These are phyloP conservation scores for Clathrospora elynae DNA, from an alignment of 2,329 filamentous ascomycete genomes.

Conservation along the genomic window DNA sequence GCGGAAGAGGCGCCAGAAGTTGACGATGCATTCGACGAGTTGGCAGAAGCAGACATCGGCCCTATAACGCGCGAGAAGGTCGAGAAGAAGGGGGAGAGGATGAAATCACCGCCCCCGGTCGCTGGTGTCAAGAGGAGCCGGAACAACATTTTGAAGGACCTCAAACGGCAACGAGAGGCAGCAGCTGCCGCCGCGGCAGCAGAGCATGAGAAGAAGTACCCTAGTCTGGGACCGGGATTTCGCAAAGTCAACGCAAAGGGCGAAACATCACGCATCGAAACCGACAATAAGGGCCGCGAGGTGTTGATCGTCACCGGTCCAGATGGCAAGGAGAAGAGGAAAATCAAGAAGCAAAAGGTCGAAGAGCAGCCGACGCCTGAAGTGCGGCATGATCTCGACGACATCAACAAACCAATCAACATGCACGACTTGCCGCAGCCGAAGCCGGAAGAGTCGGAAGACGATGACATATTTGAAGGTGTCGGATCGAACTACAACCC, in stretches of 20 bases:
- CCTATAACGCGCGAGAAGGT: constrained; percentile 65
- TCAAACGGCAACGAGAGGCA: constrained; percentile 60
- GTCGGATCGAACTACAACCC: constrained; percentile 66
- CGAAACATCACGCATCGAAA: constrained; percentile 61
- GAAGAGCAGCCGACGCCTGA: constrained; percentile 36
- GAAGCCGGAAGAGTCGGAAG: constrained; percentile 52
- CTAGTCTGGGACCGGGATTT: constrained; percentile 60
- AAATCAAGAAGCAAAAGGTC: constrained; percentile 59
- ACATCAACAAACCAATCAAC: constrained; percentile 52
- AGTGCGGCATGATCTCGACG: constrained; percentile 53
- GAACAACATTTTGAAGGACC: constrained; percentile 63
- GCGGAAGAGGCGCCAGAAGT: constrained; percentile 41
- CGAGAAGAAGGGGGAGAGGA: constrained; percentile 60
- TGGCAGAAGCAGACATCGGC: constrained; percentile 70
- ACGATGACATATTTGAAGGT: constrained; percentile 67
- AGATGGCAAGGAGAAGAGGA: constrained; percentile 66
- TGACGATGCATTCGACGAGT: constrained; percentile 56
- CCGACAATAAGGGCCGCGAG: constrained; percentile 61
- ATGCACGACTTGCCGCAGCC: constrained; percentile 44
- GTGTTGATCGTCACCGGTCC: constrained; percentile 64
- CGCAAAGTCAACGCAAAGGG: constrained; percentile 57
- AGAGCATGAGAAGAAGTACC: constrained; percentile 47
- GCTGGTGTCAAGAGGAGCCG: constrained; percentile 59
- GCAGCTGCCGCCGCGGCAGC: constrained; percentile 52
- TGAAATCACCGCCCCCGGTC: constrained; percentile 48